Evolutionary conservation across 2,329 filamentous ascomycete species (phyloP), one percentile per base, ranked within the genome.

Genomic region (Setomelanomma holmii): DNA sequence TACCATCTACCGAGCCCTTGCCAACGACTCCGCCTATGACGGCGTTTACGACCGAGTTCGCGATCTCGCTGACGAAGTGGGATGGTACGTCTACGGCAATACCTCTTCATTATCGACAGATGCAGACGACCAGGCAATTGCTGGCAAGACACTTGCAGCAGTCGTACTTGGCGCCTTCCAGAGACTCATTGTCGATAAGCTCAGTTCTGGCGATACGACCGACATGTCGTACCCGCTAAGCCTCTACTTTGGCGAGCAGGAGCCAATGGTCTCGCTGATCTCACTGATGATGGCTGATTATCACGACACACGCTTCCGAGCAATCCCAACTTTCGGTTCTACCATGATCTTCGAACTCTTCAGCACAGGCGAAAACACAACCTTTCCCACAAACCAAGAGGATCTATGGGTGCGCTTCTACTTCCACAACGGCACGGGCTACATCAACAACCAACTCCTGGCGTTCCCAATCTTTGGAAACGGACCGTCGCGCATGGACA

Each of bases 371-470:
- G 3, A 23, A 1, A 51, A 48, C 23, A 75, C 38, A 57, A 69
- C 34, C 56, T 85, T 48, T 67, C 79, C 39, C 60, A 68, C 16
- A 66, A 72, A 58, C 12, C 61, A 63, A 0, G 66, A 73, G 3
- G 75, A 85, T 19, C 75, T 87, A 35, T 83, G 73, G 68, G 79
- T 86, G 23, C 78, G 82, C 17, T 84, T 86, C 65, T 74, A 79
- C 50, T 80, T 83, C 70, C 82, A 81, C 60, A 86, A 87, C 60
- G 82, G 82, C 42, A 84, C 83, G 0, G 71, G 75, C 20, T 49
- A 80, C 79, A 6, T 68, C 19, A 64, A 66, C 23, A 60, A 62
- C 1, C 74, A 77, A 24, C 64, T 71, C 14, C 44, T 49, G 5
- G 56, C 75, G 1, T 84, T 82, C 55, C 77, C 82, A 2, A 69